phyloP scores from a whole-genome alignment of 176 grass and related monocot genomes.

The Secale cereale region DNA sequence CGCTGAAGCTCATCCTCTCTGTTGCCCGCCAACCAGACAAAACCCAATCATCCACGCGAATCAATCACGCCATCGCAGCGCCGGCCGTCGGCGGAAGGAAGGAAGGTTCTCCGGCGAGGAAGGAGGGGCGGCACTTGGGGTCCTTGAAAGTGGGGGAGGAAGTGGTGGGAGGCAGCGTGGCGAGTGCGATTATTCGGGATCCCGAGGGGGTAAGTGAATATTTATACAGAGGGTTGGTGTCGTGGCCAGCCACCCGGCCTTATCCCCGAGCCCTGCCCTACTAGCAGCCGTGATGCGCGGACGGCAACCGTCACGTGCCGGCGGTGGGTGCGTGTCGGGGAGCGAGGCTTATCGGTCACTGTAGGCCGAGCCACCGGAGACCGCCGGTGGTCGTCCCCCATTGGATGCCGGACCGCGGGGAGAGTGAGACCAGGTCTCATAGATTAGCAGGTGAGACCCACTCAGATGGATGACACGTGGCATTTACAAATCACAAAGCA shows the following conservation, averaged over 20 bases:
- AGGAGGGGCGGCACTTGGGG: background rate
- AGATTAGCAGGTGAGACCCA: no score
- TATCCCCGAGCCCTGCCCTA: slow-evolving; percentile 16
- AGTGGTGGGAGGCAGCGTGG: background rate
- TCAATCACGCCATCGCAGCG: background rate
- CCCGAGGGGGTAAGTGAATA: slow-evolving; percentile 39
- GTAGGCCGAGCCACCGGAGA: background rate
- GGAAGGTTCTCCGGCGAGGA: background rate
- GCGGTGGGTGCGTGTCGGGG: slow-evolving; percentile 27
- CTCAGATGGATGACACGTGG: no score
- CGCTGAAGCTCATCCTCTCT: slow-evolving; percentile 66
- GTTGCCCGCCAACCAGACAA: background rate
- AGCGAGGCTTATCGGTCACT: slow-evolving; percentile 39
- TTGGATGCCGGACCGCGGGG: slow-evolving; percentile 30
- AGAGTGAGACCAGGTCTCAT: no score
- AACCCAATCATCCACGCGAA: background rate
- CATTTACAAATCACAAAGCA: no score
- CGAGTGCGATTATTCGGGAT: slow-evolving; percentile 35
- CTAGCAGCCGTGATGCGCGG: background rate
- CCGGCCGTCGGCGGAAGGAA: background rate
- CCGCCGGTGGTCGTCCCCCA: slow-evolving; percentile 27
- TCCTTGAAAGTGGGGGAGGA: background rate
- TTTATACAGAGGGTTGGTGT: slow-evolving; percentile 42
- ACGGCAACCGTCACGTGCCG: slow-evolving; percentile 32
- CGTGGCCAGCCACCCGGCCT: slow-evolving; percentile 22